phyloP scores from a whole-genome alignment of 2,329 filamentous ascomycete species.

The Sporothrix euskadiensis region DNA sequence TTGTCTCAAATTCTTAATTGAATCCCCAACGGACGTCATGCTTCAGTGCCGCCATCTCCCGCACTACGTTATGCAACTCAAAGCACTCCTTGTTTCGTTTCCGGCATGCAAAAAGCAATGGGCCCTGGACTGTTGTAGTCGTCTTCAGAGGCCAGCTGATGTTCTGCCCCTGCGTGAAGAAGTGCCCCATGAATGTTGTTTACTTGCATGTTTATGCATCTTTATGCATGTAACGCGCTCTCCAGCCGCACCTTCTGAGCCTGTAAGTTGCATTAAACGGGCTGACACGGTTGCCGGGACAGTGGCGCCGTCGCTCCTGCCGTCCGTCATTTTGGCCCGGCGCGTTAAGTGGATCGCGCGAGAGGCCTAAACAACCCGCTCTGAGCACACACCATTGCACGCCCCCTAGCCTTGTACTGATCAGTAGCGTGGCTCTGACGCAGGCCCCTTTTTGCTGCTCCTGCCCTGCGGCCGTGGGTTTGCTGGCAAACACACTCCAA shows the following conservation, averaged over 20 bases:
- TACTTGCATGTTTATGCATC: no score
- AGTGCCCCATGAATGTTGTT: not conserved
- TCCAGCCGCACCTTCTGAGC: not conserved
- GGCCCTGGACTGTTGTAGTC: not conserved
- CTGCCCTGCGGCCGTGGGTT: not conserved
- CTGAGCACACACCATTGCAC: slow-evolving; percentile 7
- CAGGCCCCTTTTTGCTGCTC: slow-evolving; percentile 8
- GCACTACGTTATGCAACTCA: slow-evolving; percentile 16
- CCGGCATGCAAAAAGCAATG: not conserved
- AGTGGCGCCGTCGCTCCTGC: slow-evolving; percentile 21
- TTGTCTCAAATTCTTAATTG: slow-evolving; percentile 8
- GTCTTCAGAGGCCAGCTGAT: slow-evolving; percentile 3
- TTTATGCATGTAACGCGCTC: not conserved
- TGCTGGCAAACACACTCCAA: not conserved
- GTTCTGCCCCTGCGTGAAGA: not conserved
- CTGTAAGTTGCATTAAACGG: slow-evolving; percentile 2
- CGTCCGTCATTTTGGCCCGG: not conserved
- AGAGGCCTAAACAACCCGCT: not conserved
- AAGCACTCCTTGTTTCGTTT: slow-evolving; percentile 19
- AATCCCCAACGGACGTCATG: slow-evolving; percentile 12
- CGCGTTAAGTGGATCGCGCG: slow-evolving; percentile 25
- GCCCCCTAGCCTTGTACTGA: not conserved
- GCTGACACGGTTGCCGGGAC: slow-evolving; percentile 25
- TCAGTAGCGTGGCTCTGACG: slow-evolving; percentile 8
- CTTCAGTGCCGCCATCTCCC: slow-evolving; percentile 13